These are phyloP conservation scores for Limnanthes douglasii DNA, from an alignment of 345 rosid genomes.

Conservation along the genomic window DNA sequence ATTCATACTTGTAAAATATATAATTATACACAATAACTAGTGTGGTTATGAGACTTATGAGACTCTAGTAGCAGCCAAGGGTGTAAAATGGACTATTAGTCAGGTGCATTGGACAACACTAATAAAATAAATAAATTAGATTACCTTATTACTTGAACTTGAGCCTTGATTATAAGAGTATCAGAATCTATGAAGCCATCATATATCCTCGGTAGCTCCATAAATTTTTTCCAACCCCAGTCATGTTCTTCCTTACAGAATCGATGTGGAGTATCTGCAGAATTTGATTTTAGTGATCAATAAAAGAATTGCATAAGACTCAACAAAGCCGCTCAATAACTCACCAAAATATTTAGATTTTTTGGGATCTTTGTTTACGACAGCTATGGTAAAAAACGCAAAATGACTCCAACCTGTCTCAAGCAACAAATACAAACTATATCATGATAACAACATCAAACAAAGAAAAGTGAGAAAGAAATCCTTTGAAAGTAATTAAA, in stretches of 20 bases:
- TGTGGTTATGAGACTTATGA: too few relatives aligned
- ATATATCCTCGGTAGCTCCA: conserved; percentile 67
- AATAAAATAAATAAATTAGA: too few relatives aligned
- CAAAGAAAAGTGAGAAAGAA: not conserved
- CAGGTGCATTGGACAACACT: too few relatives aligned
- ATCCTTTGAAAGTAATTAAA: conserved; percentile 1
- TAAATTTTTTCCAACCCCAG: conserved; percentile 97
- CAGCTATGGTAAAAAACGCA: conserved; percentile 94
- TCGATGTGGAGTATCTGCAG: conserved; percentile 78
- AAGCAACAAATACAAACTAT: conserved; percentile 3
- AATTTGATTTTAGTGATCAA: conserved; percentile 9
- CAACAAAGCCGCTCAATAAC: conserved; percentile 9
- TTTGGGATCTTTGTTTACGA: conserved; percentile 73
- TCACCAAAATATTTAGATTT: conserved; percentile 86
- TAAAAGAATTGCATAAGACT: conserved; percentile 1
- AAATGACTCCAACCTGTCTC: conserved; percentile 90
- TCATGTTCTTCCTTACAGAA: conserved; percentile 92
- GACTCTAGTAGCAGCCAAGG: too few relatives aligned
- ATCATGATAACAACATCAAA: conserved; percentile 1
- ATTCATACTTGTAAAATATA: too few relatives aligned
- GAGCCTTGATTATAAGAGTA: conserved; percentile 79
- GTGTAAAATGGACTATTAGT: too few relatives aligned
- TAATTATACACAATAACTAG: too few relatives aligned
- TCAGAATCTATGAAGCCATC: conserved; percentile 83
- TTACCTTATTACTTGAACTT: conserved; percentile 94